Evolutionary conservation across 768 basidiomycete species (phyloP).

Genomic region (Neoboletus brunneissimus): DNA sequence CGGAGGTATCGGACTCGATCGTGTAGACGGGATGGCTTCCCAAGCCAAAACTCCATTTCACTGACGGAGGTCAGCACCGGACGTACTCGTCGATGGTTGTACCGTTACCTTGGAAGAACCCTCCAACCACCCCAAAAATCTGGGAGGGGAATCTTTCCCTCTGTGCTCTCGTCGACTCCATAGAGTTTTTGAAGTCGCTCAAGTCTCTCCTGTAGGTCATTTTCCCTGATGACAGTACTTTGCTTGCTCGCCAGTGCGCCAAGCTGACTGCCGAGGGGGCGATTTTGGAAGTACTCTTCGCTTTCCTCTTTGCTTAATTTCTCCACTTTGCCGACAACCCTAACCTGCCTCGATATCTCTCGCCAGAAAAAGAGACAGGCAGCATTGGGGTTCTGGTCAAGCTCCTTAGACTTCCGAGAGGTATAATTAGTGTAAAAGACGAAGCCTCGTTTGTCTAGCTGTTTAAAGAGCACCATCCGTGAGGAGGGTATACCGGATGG

Average conservation of each 20-base stretch:
- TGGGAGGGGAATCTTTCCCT: constrained; percentile 63
- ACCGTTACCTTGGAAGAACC: constrained; percentile 76
- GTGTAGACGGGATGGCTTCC: constrained; percentile 90
- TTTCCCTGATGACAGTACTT: constrained; percentile 74
- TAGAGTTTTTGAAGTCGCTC: constrained; percentile 59
- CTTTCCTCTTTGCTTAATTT: constrained; percentile 70
- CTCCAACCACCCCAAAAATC: constrained; percentile 98
- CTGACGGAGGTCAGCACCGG: constrained; percentile 39
- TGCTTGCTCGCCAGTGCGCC: constrained; percentile 96
- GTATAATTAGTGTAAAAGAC: constrained; percentile 97
- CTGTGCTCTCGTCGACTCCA: constrained; percentile 41
- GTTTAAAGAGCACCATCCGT: constrained; percentile 88
- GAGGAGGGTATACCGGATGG: constrained; percentile 76
- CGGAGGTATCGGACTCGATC: constrained; percentile 81
- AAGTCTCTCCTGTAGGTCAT: constrained; percentile 60
- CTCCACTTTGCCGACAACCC: constrained; percentile 85
- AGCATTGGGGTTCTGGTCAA: constrained; percentile 72
- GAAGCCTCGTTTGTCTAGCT: constrained; percentile 86
- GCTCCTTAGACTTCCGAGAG: constrained; percentile 86
- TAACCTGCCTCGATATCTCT: constrained; percentile 75
- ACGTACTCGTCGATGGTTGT: background rate
- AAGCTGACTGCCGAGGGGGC: constrained; percentile 80
- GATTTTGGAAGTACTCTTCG: constrained; percentile 74
- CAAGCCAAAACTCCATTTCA: constrained; percentile 97
- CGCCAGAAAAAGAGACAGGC: constrained; percentile 91